Evolutionary conservation across 2,329 filamentous ascomycete species (phyloP), one percentile per base, ranked within the genome.

Genomic region (Penicillium palitans): DNA sequence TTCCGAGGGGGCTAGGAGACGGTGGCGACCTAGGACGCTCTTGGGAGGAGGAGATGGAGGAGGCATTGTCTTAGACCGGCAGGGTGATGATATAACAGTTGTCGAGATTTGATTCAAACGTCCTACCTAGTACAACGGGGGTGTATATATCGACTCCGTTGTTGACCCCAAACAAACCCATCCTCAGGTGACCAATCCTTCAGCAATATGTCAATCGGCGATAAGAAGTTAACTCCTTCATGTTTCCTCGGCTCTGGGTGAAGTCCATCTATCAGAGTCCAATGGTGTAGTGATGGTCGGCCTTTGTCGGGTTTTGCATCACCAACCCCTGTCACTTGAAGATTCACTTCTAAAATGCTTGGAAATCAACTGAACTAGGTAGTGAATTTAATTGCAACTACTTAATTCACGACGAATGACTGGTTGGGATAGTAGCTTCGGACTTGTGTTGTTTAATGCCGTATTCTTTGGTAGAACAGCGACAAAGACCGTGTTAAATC

Each of bases 1-100:
- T 3, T 72, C 72, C 10, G 64, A 67, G 10, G 71, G 68, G 31
- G 68, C 62, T 17, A 75, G 66, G 9, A 66, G 37, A 9, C 70
- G 62, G 53, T 70, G 63, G 15, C 61, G 53, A 41, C 64, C 66
- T 5, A 70, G 61, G 15, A 57, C 24, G 3, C 9, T 29, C 48
- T 41, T 51, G 6, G 48, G 37, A 12, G 41, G 21, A n/a, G 24
- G 41, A 1, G 41, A 15, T 12, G 41, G 10, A 39, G 17, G 35
- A n/a, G 35, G 17, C 35, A 39, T 39, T 39, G 1, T 39, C 7
- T 39, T 10, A 17, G 15, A 17, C 4, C 9, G 6, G 7, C 33
- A 35, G 35, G 15, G 35, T n/a, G 8, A 17, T 17, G 3, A 12
- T 12, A 12, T 37, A 37, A 37, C 9, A 17, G 15, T 37, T 4